These are phyloP conservation scores for Erucastrum elatum DNA, from an alignment of 345 rosid genomes.

Conservation along the genomic window DNA sequence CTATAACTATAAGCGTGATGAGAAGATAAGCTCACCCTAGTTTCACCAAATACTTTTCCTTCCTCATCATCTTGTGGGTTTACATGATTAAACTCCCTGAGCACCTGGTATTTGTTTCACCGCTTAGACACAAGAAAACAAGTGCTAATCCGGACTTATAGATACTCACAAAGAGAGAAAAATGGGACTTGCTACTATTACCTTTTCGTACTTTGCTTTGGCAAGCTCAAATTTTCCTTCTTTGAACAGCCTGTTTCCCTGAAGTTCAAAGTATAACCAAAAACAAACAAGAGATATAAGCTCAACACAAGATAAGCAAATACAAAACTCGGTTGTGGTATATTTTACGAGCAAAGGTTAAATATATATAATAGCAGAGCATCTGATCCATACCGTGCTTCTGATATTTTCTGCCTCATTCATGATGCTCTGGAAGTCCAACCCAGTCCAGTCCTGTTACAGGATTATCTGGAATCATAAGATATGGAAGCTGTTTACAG, in stretches of 20 bases:
- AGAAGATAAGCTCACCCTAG: constrained; percentile 58
- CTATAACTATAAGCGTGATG: not conserved
- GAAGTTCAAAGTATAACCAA: constrained; percentile 40
- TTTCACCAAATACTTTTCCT: constrained; percentile 71
- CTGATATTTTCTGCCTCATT: constrained; percentile 87
- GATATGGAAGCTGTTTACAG: not conserved
- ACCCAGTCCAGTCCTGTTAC: constrained; percentile 95
- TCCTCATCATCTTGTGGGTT: constrained; percentile 96
- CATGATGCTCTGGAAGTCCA: constrained; percentile 88
- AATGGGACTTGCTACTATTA: constrained; percentile 27
- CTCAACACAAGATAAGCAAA: constrained; percentile 17
- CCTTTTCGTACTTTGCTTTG: constrained; percentile 95
- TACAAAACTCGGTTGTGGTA: constrained; percentile 11
- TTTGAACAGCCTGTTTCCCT: constrained; percentile 95
- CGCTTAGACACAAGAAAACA: not conserved
- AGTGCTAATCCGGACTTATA: not conserved
- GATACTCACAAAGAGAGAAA: not conserved
- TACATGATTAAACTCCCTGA: constrained; percentile 96
- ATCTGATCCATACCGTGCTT: constrained; percentile 57
- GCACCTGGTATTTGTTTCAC: constrained; percentile 50
- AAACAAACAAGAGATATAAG: not conserved
- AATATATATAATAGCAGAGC: not conserved
- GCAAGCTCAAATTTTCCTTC: constrained; percentile 97
- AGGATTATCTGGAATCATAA: constrained; percentile 2
- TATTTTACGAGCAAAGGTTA: not conserved